Conservation (phyloP, 805 yeast genomes). For the Monosporozyma aquatica region DNA sequence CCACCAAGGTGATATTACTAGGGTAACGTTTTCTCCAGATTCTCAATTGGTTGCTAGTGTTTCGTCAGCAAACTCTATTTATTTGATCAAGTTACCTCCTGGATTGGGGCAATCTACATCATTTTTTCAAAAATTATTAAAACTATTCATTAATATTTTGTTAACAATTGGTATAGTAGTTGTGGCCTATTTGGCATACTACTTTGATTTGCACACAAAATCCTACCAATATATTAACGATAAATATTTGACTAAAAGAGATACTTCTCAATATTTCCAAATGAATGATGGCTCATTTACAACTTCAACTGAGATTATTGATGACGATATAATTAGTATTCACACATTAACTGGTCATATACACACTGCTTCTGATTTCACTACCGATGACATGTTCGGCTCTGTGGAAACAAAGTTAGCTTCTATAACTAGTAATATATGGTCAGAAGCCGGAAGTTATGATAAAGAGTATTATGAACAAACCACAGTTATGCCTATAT, state of each 20-base stretch:
- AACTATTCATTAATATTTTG: slow-evolving; percentile 19
- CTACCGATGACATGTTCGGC: neutral
- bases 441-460: too few species aligned
- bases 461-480: too few species aligned
- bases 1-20: slow-evolving; percentile 73
- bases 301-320: slow-evolving; percentile 13
- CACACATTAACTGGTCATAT: slow-evolving; percentile 9
- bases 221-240: slow-evolving; percentile 12
- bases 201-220: slow-evolving; percentile 20
- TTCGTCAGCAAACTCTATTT: slow-evolving; percentile 69
- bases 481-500: too few species aligned
- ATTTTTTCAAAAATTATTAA: slow-evolving; percentile 16
- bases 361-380: slow-evolving; percentile 1
- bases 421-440: too few species aligned
- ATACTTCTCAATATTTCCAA: slow-evolving; percentile 12
- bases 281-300: slow-evolving; percentile 13
- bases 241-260: slow-evolving; percentile 13
- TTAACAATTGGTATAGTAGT: slow-evolving; percentile 20
- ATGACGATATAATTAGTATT: slow-evolving; percentile 16
- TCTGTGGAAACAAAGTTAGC: too few species aligned
- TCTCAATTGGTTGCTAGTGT: slow-evolving; percentile 61
- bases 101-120: slow-evolving; percentile 34
- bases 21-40: slow-evolving; percentile 57
- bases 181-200: slow-evolving; percentile 18
- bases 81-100: slow-evolving; percentile 51